Conservation (phyloP, 371 early-diverging fungal species). For the Zychaea mexicana region DNA sequence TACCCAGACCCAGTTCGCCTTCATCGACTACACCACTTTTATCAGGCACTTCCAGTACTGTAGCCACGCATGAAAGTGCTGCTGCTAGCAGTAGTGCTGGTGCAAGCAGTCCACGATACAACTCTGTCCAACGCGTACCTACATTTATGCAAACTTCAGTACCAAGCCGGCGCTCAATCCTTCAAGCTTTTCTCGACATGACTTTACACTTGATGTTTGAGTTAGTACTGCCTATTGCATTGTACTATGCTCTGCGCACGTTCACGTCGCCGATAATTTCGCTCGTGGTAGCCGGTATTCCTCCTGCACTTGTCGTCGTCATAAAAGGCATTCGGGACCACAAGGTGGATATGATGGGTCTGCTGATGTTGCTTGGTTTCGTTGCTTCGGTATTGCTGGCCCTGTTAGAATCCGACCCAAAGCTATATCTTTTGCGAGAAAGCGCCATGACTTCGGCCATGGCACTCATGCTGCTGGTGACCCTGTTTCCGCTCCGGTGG, state of each 20-base stretch:
- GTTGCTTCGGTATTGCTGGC: slow-evolving; percentile 48
- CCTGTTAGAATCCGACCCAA: slow-evolving; percentile 48
- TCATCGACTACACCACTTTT: slow-evolving; percentile 13
- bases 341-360: slow-evolving; percentile 48
- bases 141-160: slow-evolving; percentile 43
- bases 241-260: slow-evolving; percentile 44
- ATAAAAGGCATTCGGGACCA: slow-evolving; percentile 32
- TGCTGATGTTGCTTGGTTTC: slow-evolving; percentile 49
- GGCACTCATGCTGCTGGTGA: slow-evolving; percentile 43
- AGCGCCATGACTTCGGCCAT: slow-evolving; percentile 51
- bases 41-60: not conserved
- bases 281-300: slow-evolving; percentile 43
- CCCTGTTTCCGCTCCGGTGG: slow-evolving; percentile 44
- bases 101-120: slow-evolving; percentile 10
- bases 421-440: slow-evolving; percentile 50
- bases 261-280: slow-evolving; percentile 43
- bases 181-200: slow-evolving; percentile 35
- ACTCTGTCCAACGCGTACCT: slow-evolving; percentile 30
- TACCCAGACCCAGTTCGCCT: not conserved
- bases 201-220: slow-evolving; percentile 42
- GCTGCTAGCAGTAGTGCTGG: not conserved
- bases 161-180: slow-evolving; percentile 39
- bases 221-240: slow-evolving; percentile 37
- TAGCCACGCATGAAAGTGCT: not conserved
- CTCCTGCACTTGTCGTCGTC: slow-evolving; percentile 39